phyloP scores from a whole-genome alignment of 1,284 basidiomycete genomes.

The Papiliotrema nemorosa region DNA sequence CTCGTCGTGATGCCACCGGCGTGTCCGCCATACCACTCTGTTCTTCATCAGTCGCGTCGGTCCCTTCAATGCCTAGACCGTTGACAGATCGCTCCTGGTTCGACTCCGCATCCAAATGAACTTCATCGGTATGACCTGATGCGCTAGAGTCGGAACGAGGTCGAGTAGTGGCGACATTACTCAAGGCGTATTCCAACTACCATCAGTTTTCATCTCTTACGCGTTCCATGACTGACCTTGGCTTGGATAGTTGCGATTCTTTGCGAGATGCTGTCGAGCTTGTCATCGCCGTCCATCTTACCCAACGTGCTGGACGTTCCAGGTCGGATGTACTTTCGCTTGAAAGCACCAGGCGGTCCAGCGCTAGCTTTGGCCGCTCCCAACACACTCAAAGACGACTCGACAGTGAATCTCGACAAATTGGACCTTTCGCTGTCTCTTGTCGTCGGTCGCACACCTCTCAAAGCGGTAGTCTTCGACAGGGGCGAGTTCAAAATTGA shows the following conservation, averaged over 20 bases:
- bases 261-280: slow-evolving; percentile 21
- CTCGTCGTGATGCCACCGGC: slow-evolving; percentile 3
- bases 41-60: not conserved
- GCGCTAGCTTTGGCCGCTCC: slow-evolving; percentile 14
- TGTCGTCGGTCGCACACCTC: slow-evolving; percentile 13
- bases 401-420: slow-evolving; percentile 18
- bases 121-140: not conserved
- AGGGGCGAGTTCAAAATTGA: slow-evolving; percentile 2
- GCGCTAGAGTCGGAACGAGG: not conserved
- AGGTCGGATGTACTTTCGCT: not conserved
- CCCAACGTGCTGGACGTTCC: not conserved
- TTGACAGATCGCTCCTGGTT: not conserved
- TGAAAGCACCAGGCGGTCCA: not conserved
- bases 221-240: slow-evolving; percentile 23
- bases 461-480: slow-evolving; percentile 2
- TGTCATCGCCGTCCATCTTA: slow-evolving; percentile 3
- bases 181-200: slow-evolving; percentile 25
- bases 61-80: not conserved
- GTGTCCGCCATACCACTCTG: not conserved
- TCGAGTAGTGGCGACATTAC: not conserved
- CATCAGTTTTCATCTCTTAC: not conserved
- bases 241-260: slow-evolving; percentile 28
- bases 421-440: slow-evolving; percentile 15
- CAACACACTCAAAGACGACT: slow-evolving; percentile 20
- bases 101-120: not conserved